Evolutionary conservation across 2,329 filamentous ascomycete genomes (phyloP).

Genomic region (Neurospora crassa): DNA sequence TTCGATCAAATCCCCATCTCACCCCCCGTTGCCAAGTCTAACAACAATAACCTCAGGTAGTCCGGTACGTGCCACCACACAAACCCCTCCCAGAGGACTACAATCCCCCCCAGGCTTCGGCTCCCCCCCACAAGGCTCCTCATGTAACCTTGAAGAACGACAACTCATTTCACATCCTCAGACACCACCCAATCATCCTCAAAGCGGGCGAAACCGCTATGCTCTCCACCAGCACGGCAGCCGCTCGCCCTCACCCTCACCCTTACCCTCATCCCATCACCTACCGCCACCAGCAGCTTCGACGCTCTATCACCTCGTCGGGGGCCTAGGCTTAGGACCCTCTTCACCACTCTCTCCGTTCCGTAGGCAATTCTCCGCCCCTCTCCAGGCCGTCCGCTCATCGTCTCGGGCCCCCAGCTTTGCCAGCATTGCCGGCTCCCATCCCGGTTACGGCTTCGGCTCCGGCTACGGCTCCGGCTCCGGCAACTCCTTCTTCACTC

Average conservation of each 20-base stretch:
- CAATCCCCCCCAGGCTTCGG: not conserved
- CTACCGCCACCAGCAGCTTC: not conserved
- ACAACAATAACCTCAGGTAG: not conserved
- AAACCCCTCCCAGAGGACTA: not conserved
- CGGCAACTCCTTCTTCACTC: constrained; percentile 15
- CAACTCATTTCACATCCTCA: constrained; percentile 1
- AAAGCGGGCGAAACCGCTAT: not conserved
- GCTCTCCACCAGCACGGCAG: not conserved
- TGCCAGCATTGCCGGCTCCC: not conserved
- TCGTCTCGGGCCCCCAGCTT: constrained; percentile 18
- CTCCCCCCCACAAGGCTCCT: constrained; percentile 1
- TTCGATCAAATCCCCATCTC: not conserved
- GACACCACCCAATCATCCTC: constrained; percentile 5
- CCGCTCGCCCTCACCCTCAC: not conserved
- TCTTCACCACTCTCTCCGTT: constrained; percentile 3
- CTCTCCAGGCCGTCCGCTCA: constrained; percentile 16
- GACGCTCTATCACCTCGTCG: not conserved
- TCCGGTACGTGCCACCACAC: not conserved
- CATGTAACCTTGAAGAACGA: not conserved
- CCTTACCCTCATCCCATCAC: not conserved
- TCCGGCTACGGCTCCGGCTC: constrained; percentile 14
- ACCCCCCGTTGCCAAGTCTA: not conserved
- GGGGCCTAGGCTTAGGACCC: not conserved
- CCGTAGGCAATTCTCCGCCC: constrained; percentile 13
- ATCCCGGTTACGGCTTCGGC: constrained; percentile 8